Evolutionary conservation across 2,329 filamentous ascomycete species (phyloP), one percentile per base, ranked within the genome.

Genomic region (Clarireedia hainanense): DNA sequence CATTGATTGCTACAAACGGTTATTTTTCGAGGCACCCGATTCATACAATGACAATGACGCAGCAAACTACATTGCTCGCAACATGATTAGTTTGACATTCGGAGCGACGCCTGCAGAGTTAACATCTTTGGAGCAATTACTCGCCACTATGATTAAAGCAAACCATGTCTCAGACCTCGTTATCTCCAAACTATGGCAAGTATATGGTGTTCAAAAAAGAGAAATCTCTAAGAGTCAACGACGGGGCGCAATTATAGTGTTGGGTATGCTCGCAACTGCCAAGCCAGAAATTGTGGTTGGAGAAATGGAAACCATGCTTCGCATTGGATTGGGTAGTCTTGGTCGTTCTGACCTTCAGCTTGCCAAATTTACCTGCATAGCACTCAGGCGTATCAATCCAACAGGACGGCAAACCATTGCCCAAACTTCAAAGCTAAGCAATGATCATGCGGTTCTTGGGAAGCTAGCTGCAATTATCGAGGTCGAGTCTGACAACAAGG

Each of bases 41-140:
- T 85, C 85, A 4, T 96, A 96, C 73, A 89, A 80, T 57, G 76
- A 84, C 30, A 96, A 96, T 63, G 91, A 96, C 67, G 85, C 91
- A 2, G 91, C 94, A 48, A 96, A 95, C 70, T 99, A 95, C 69
- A 87, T 99, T 66, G 92, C 92, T 26, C 84, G 91, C 60, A 99
- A 97, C 72, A 99, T 99, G 92, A 97, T 97, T 72, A 96, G 91
- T 77, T 75, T 99, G 67, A 99, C 94, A 0, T 97, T 96, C 70
- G 92, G 91, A 27, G 91, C 92, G 1, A 95, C 92, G 0, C 90
- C 92, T 0, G 94, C 95, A 1, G 94, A 99, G 69, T 76, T 99
- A 54, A 99, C 94, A 0, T 97, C 91, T 47, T 78, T 99, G 7
- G 94, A 99, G 72, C 94, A 99, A 71, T 78, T 99, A 3, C 78